Evolutionary conservation across 2,329 filamentous ascomycete genomes (phyloP).

Genomic region (Davidsoniella neocaledoniae): DNA sequence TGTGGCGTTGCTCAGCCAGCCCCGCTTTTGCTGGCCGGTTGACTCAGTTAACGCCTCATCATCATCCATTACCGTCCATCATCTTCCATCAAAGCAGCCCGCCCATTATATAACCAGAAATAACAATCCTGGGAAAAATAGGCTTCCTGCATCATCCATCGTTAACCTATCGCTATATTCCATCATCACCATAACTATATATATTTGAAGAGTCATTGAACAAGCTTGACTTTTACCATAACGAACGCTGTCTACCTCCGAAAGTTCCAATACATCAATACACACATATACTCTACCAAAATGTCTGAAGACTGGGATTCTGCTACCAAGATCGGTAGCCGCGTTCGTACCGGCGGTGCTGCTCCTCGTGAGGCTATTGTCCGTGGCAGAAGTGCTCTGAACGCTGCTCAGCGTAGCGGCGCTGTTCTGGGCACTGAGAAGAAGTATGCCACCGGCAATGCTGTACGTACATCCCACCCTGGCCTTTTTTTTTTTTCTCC

Average conservation of each 20-base stretch:
- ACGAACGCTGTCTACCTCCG: background rate
- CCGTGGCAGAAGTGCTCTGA: conserved; percentile 65
- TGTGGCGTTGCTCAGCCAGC: background rate
- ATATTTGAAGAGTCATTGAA: background rate
- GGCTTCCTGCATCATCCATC: background rate
- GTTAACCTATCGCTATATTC: background rate
- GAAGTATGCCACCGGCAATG: conserved; percentile 65
- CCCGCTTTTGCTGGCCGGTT: conserved; percentile 11
- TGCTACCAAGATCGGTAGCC: conserved; percentile 88
- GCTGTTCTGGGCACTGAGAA: conserved; percentile 73
- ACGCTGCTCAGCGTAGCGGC: conserved; percentile 74
- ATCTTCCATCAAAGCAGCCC: conserved; percentile 8
- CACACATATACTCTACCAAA: conserved; percentile 27
- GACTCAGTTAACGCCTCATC: conserved; percentile 10
- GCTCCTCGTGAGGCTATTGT: conserved; percentile 70
- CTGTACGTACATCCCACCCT: conserved; percentile 38
- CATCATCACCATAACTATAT: background rate
- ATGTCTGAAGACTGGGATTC: conserved; percentile 63
- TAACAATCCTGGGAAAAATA: background rate
- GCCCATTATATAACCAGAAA: background rate
- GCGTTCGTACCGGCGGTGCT: conserved; percentile 50
- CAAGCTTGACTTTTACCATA: background rate
- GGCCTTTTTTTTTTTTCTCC: background rate
- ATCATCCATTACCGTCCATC: conserved; percentile 10
- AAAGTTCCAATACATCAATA: conserved; percentile 1